These are phyloP conservation scores for Pseudogymnoascus sp. DNA, from an alignment of 2,329 filamentous ascomycete species.

Conservation along the genomic window DNA sequence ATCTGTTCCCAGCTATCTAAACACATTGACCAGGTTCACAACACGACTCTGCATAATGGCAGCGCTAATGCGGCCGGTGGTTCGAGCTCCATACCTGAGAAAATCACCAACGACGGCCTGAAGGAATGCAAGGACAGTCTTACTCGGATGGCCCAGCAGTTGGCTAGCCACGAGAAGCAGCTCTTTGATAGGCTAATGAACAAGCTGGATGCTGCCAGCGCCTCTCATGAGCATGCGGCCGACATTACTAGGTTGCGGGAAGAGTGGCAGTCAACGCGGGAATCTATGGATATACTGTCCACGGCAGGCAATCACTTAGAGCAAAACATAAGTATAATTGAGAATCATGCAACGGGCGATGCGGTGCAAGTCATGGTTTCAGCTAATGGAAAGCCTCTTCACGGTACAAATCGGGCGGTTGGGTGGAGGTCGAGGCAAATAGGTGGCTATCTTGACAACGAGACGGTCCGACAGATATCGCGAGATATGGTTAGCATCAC, in stretches of 20 bases:
- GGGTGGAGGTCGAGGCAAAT: conserved; percentile 31
- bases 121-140: conserved; percentile 32
- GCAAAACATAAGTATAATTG: conserved; percentile 29
- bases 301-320: conserved; percentile 25
- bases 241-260: conserved; percentile 30
- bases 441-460: conserved; percentile 27
- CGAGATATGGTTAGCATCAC: conserved; percentile 25
- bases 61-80: not conserved
- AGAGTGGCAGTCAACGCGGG: conserved; percentile 30
- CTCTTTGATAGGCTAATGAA: conserved; percentile 27
- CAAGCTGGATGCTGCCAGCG: conserved; percentile 25
- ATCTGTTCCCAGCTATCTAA: conserved; percentile 30
- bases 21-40: conserved; percentile 26
- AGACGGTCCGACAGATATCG: conserved; percentile 28
- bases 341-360: conserved; percentile 31
- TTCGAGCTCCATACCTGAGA: conserved; percentile 21
- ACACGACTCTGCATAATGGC: conserved; percentile 12
- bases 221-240: conserved; percentile 26
- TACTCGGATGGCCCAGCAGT: conserved; percentile 22
- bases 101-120: conserved; percentile 28
- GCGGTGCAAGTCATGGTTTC: conserved; percentile 34
- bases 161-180: conserved; percentile 29
- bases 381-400: conserved; percentile 28
- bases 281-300: conserved; percentile 30
- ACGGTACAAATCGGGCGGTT: conserved; percentile 28